phyloP scores from a whole-genome alignment of 257 asterid genomes.

The Ocimum tenuiflorum region DNA sequence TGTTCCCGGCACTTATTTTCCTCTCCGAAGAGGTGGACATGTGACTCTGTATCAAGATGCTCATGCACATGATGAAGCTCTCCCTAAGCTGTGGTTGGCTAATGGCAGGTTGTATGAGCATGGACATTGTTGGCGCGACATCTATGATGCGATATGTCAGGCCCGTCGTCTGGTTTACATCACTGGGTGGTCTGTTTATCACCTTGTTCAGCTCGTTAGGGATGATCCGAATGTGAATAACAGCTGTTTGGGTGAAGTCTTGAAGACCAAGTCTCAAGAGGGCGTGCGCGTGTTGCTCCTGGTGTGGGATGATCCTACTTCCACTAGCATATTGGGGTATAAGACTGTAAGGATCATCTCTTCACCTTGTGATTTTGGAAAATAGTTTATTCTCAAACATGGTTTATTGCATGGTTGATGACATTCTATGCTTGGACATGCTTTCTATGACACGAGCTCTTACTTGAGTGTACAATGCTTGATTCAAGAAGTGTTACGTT shows the following conservation, averaged over 20 bases:
- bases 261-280: constrained; percentile 74
- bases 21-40: constrained; percentile 61
- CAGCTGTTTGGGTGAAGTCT: constrained; percentile 55
- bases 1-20: constrained; percentile 82
- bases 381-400: no score
- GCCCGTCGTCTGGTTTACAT: constrained; percentile 71
- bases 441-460: no score
- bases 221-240: constrained; percentile 36
- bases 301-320: constrained; percentile 91
- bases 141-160: constrained; percentile 52
- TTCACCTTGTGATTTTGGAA: not conserved
- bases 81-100: constrained; percentile 53
- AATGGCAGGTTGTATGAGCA: constrained; percentile 53
- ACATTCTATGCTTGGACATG: not conserved
- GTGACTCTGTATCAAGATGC: constrained; percentile 81
- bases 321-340: constrained; percentile 62
- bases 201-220: constrained; percentile 67
- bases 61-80: constrained; percentile 48
- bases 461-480: no score
- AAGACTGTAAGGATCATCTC: constrained; percentile 50
- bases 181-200: constrained; percentile 89
- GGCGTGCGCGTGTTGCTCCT: constrained; percentile 80
- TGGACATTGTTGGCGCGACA: constrained; percentile 77
- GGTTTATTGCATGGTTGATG: not conserved
- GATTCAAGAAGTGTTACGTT: no score